Evolutionary conservation across 257 asterid genomes (phyloP), one percentile per base, ranked within the genome.

Genomic region (Sherardia arvensis): DNA sequence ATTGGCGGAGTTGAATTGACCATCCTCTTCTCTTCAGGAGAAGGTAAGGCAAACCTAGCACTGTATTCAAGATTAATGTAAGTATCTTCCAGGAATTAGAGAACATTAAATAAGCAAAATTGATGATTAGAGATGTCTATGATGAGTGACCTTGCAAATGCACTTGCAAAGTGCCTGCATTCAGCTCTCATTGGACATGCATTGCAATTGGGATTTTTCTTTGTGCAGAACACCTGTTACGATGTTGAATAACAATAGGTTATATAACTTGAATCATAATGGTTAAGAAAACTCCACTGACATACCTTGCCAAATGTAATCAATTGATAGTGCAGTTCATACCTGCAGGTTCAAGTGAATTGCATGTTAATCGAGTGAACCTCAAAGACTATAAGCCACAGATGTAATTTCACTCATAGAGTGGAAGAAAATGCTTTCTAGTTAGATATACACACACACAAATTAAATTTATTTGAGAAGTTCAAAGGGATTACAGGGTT

Each of bases 91-190:
- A 17, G 53, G 14, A 26, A 57, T 32, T 59, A 17, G 56, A 57
- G 47, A 71, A 38, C 43, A 23, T 49, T 2, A 38, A 27, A 8
- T 53, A 36, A 61, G n/a, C n/a, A n/a, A 30, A 69, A 48, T 30
- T 71, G 65, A 61, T 62, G 28, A 45, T 22, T 62, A 56, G 43
- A 60, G 80, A 62, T 45, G 34, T 56, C 63, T 15, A 57, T 62
- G 76, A 75, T 55, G 66, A 58, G 76, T 75, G 67, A 93, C 99
- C 96, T 93, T 66, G 99, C 97, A 73, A 80, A 90, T 69, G 99
- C 94, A 69, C 97, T 93, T 51, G 99, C 97, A 65, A 87, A 93
- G 76, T 93, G 99, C 74, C 99, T 83, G 79, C 99, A 93, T 66
- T 93, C 97, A 34, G 76, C 88, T 76, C 88, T 80, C 94, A 93